Percentiles rank a stretch among this genome's conserved stretches.
phyloP scores from a whole-genome alignment of 78 protist species.

The Cavenderia fasciculata region DNA sequence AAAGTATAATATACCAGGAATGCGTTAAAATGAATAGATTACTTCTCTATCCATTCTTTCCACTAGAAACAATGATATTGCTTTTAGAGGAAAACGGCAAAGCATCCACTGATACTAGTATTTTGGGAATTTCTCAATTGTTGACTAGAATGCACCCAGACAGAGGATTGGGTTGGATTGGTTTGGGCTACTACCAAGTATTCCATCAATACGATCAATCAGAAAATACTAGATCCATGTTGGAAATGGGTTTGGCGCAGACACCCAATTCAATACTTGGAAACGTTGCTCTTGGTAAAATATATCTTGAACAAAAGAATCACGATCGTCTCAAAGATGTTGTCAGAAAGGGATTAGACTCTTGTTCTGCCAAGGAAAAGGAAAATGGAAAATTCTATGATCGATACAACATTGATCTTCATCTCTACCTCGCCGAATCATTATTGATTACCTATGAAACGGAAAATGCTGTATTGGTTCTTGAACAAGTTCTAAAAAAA shows the following conservation, averaged over 20 bases:
- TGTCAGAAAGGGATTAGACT: not conserved
- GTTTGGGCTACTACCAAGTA: constrained; percentile 6
- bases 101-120: not conserved
- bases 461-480: not conserved
- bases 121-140: not conserved
- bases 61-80: not conserved
- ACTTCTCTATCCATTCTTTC: constrained; percentile 5
- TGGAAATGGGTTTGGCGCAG: constrained; percentile 30
- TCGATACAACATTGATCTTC: constrained; percentile 3
- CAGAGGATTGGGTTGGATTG: constrained; percentile 44
- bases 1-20: not conserved
- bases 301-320: constrained; percentile 10
- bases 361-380: not conserved
- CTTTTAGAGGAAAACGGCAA: constrained; percentile 5
- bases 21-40: constrained; percentile 26
- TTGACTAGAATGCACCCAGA: not conserved
- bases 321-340: constrained; percentile 3
- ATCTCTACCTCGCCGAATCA: not conserved
- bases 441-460: not conserved
- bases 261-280: constrained; percentile 27
- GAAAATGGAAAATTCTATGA: not conserved
- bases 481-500: not conserved
- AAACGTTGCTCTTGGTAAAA: constrained; percentile 4
- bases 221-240: not conserved
- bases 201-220: not conserved